Evolutionary conservation across 306 rosid species (phyloP).

Genomic region (Prunus mongolica): DNA sequence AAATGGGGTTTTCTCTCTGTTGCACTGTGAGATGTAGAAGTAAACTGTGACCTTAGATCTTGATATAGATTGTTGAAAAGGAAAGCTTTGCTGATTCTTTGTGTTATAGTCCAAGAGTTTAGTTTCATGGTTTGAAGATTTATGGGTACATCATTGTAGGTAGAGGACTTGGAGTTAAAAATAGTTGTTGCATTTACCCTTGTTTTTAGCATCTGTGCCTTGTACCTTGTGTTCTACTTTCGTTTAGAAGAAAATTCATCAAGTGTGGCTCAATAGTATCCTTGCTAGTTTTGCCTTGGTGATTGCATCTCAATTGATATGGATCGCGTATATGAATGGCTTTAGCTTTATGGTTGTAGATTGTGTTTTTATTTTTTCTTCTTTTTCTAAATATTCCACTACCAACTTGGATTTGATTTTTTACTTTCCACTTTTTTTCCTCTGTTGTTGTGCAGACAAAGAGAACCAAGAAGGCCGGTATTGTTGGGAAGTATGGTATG

Average conservation of each 20-base stretch:
- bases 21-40: not conserved
- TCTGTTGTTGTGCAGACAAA: constrained; percentile 45
- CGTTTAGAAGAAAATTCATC: not conserved
- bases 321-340: not conserved
- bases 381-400: not conserved
- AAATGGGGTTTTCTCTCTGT: not conserved
- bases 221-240: not conserved
- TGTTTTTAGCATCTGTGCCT: not conserved
- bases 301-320: not conserved
- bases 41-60: not conserved
- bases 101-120: not conserved
- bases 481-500: constrained; percentile 87
- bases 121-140: not conserved
- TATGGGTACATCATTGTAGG: not conserved
- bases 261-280: not conserved
- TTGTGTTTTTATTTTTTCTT: not conserved
- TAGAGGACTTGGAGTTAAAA: not conserved
- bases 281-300: not conserved
- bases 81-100: not conserved
- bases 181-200: not conserved
- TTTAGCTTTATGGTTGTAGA: not conserved
- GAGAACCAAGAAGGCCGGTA: constrained; percentile 93
- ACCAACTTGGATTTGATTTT: not conserved
- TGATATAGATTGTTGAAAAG: not conserved
- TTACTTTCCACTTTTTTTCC: not conserved